These are phyloP conservation scores for Pyrenophora seminiperda DNA, from an alignment of 2,329 filamentous ascomycete genomes.

Conservation along the genomic window DNA sequence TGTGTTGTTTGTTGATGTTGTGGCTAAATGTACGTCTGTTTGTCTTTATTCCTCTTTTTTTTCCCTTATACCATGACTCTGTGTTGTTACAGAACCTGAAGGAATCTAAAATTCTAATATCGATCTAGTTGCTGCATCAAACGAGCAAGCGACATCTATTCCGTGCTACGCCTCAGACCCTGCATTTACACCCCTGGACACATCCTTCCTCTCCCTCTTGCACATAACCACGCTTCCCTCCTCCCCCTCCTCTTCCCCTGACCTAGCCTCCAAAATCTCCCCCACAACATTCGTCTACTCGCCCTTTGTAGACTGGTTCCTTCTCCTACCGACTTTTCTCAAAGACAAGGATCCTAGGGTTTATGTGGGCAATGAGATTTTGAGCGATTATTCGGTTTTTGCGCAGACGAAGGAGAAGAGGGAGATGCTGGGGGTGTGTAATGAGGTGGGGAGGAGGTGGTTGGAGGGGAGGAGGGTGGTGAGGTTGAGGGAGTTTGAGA, in stretches of 20 bases:
- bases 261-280: slow-evolving; percentile 30
- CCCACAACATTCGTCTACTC: slow-evolving; percentile 38
- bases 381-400: slow-evolving; percentile 35
- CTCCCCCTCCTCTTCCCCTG: not conserved
- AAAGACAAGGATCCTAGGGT: slow-evolving; percentile 35
- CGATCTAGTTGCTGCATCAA: too few relatives aligned
- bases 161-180: slow-evolving; percentile 45
- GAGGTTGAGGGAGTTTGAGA: slow-evolving; percentile 35
- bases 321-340: slow-evolving; percentile 41
- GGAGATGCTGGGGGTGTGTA: slow-evolving; percentile 33
- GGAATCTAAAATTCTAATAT: too few relatives aligned
- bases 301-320: slow-evolving; percentile 46
- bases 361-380: slow-evolving; percentile 47
- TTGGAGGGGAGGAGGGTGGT: slow-evolving; percentile 19
- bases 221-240: slow-evolving; percentile 22
- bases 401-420: slow-evolving; percentile 33
- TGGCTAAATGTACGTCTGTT: slow-evolving; percentile 16
- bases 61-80: too few relatives aligned
- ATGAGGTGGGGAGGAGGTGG: slow-evolving; percentile 36
- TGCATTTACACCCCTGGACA: slow-evolving; percentile 41
- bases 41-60: not conserved
- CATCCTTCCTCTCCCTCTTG: slow-evolving; percentile 32
- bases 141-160: not conserved
- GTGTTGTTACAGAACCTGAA: too few relatives aligned
- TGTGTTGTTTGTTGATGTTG: slow-evolving; percentile 39